These are phyloP conservation scores for Phaseolus lunatus DNA, from an alignment of 306 rosid species.

Conservation along the genomic window DNA sequence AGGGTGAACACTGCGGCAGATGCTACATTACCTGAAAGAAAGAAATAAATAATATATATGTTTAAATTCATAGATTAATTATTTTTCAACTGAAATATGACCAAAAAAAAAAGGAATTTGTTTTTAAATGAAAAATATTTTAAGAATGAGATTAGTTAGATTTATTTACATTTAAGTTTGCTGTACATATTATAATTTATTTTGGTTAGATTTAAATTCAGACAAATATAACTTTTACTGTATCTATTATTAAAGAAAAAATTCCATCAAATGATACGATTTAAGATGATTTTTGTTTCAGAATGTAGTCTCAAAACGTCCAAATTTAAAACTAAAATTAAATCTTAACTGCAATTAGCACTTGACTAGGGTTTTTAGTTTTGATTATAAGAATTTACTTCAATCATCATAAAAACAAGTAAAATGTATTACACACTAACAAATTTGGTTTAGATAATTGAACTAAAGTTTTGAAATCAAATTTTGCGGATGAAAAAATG, in stretches of 20 bases:
- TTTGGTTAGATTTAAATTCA: no score
- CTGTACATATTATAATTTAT: no score
- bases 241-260: background rate
- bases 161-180: no score
- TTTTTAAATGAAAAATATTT: no score
- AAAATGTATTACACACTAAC: no score
- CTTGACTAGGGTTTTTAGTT: background rate
- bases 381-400: background rate
- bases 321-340: background rate
- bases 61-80: no score
- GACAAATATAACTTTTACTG: background rate
- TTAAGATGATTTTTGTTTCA: background rate
- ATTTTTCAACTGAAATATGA: no score
- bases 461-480: no score
- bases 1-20: constrained; percentile 62
- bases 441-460: no score
- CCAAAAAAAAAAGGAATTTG: no score
- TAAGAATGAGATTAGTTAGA: no score
- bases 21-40: constrained; percentile 51
- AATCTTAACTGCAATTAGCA: background rate
- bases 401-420: background rate
- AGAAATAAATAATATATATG: background rate
- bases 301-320: background rate
- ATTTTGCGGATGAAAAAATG: no score
- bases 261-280: background rate